Evolutionary conservation across 2,329 filamentous ascomycete genomes (phyloP), one percentile per base, ranked within the genome.

Genomic region (Arthrinium phaeospermum): DNA sequence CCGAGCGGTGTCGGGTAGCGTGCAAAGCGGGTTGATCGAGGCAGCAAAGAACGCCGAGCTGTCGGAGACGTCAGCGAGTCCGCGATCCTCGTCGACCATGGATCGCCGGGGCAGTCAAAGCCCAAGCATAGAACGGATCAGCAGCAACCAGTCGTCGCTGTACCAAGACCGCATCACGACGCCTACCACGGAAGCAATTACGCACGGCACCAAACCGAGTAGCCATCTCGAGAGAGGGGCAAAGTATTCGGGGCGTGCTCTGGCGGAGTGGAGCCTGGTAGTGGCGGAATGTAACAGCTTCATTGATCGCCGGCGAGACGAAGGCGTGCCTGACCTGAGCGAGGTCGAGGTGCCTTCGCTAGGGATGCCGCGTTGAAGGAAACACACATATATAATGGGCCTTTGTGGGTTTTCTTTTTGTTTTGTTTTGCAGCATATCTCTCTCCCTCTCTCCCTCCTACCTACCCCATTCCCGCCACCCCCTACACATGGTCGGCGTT

Each of bases 221-320:
- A 87, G 87, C 6, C 75, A 83, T 1, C 86, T 83, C 71, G 80
- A 81, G 19, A 81, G 83, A 67, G 86, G 86, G 37, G 84, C 86
- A 12, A 89, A 89, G 68, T 93, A 96, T 80, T 85, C 89, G 3
- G 94, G 94, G 1, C 87, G 93, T 27, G 91, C 94, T 0, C 85
- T 96, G 64, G 93, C 93, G 0, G 94, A 96, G 81, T 96, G 94
- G 94, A 86, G 87, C 27, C 84, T 93, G 24, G 89, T 96, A 27
- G 90, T 95, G 22, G 89, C 89, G 71, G 94, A 96, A 80, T 94
- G 91, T 83, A 94, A 95, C 82, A 93, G 91, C 78, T 96, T 96
- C 81, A 90, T 94, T 45, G 93, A 96, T 72, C 87, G 93, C 67
- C 88, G 94, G 71, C 91, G 91, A 70, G 90, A 91, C 67, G 94